Evolutionary conservation across 169 alveolate species (phyloP).

Genomic region (Eimeria sp.): DNA sequence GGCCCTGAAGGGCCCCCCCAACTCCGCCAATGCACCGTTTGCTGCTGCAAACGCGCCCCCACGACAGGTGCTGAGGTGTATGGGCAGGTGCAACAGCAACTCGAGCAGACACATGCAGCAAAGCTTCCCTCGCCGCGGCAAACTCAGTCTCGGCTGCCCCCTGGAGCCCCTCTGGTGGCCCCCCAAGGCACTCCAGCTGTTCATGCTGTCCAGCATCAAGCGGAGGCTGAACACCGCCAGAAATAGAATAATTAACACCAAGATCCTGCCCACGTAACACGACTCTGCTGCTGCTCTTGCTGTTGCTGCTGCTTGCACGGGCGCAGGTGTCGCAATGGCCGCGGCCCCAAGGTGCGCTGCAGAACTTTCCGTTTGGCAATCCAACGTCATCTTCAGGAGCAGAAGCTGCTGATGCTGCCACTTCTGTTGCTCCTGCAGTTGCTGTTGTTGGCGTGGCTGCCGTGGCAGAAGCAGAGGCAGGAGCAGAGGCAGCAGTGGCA

Average conservation of each 20-base stretch:
- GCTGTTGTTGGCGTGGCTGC: neutral
- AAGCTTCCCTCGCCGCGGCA: slow-evolving; percentile 7
- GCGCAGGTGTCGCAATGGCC: slow-evolving; percentile 26
- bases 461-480: neutral
- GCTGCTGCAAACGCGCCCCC: neutral
- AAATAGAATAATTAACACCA: neutral
- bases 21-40: neutral
- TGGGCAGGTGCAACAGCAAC: slow-evolving; percentile 58
- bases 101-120: slow-evolving; percentile 48
- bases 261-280: neutral
- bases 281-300: slow-evolving; percentile 53
- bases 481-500: neutral
- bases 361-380: neutral
- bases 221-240: neutral
- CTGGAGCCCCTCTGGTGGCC: neutral
- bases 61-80: neutral
- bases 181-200: neutral
- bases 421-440: neutral
- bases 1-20: neutral
- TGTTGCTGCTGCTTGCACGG: slow-evolving; percentile 2
- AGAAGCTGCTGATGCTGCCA: neutral
- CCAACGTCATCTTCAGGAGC: neutral
- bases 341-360: slow-evolving; percentile 52
- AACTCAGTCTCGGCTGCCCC: neutral
- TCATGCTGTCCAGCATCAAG: neutral